Percentiles rank a stretch among this genome's conserved stretches.
Evolutionary conservation across 768 basidiomycete genomes (phyloP).

Genomic region (Tricholoma sp.): DNA sequence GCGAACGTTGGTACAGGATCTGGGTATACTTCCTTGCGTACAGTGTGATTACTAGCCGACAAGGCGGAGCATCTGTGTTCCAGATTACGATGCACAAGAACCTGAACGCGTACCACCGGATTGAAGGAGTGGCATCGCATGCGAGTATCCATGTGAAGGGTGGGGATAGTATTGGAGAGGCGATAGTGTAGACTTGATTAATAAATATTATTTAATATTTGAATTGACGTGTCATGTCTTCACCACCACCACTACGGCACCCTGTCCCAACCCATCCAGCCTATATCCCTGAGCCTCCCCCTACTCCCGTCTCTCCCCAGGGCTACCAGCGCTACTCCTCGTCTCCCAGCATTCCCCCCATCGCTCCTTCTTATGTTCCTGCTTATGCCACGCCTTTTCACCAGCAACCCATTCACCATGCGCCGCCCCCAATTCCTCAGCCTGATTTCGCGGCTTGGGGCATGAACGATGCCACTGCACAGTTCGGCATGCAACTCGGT

Average conservation of each 20-base stretch:
- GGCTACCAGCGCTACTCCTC: slow-evolving; percentile 72
- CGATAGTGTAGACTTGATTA: neutral
- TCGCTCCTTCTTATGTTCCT: slow-evolving; percentile 31
- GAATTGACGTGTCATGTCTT: slow-evolving; percentile 24
- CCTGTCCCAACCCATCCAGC: slow-evolving; percentile 86
- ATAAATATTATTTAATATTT: neutral
- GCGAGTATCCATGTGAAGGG: slow-evolving; percentile 65
- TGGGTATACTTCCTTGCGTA: slow-evolving; percentile 98
- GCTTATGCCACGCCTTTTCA: slow-evolving; percentile 47
- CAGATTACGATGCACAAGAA: slow-evolving; percentile 99
- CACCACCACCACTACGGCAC: slow-evolving; percentile 80
- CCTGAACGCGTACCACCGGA: slow-evolving; percentile 90
- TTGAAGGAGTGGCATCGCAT: slow-evolving; percentile 80
- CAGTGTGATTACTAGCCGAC: slow-evolving; percentile 77
- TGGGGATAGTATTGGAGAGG: too few relatives aligned
- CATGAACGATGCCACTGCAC: slow-evolving; percentile 88
- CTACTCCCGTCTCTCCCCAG: slow-evolving; percentile 68
- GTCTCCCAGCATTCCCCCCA: slow-evolving; percentile 40
- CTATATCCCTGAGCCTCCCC: slow-evolving; percentile 79
- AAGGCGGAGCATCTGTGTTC: slow-evolving; percentile 92
- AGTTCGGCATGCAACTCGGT: slow-evolving; percentile 95
- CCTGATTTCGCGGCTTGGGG: slow-evolving; percentile 73
- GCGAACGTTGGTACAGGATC: slow-evolving; percentile 89
- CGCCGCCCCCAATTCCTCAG: slow-evolving; percentile 19
- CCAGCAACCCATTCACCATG: slow-evolving; percentile 18